Evolutionary conservation across 805 yeast genomes (phyloP).

Genomic region (Metschnikowia orientalis): DNA sequence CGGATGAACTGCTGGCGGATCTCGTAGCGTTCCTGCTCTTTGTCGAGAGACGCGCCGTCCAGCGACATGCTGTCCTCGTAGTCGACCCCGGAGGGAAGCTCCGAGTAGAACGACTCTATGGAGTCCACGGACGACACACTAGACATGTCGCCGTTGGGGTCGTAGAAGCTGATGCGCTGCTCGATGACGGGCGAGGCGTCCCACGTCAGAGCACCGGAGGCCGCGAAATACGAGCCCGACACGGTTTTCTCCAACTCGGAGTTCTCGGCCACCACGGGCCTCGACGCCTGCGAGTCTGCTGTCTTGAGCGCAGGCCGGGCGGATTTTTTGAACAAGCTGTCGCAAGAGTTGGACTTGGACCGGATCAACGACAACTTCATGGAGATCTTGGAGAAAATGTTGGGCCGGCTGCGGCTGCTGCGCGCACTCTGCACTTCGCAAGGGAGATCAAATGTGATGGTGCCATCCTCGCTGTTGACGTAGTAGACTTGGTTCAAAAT

Average conservation of each 20-base stretch:
- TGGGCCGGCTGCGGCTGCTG: conserved; percentile 5
- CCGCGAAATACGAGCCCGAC: conserved; percentile 2
- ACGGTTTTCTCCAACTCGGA: conserved; percentile 2
- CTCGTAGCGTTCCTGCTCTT: conserved; percentile 35
- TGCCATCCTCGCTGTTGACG: conserved; percentile 13
- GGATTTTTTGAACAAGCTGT: background rate
- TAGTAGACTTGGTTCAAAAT: conserved; percentile 16
- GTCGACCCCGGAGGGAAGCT: conserved; percentile 13
- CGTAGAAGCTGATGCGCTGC: conserved; percentile 12
- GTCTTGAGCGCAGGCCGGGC: background rate
- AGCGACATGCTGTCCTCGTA: conserved; percentile 15
- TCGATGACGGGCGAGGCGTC: conserved; percentile 8
- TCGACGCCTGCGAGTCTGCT: background rate
- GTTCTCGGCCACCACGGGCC: background rate
- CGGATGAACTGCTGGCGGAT: conserved; percentile 35
- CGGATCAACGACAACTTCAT: conserved; percentile 11
- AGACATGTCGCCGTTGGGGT: conserved; percentile 18
- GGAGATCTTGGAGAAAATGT: conserved; percentile 10
- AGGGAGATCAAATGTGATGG: conserved; percentile 18
- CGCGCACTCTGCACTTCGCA: conserved; percentile 15
- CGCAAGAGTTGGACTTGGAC: conserved; percentile 7
- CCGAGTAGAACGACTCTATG: conserved; percentile 23
- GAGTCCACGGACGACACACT: conserved; percentile 23
- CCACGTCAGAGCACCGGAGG: background rate
- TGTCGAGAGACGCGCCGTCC: conserved; percentile 18